Percentiles rank a stretch among this genome's conserved stretches.
Evolutionary conservation across 495 filamentous ascomycete species (phyloP).

Genomic region (Beverwykella pulmonaria): DNA sequence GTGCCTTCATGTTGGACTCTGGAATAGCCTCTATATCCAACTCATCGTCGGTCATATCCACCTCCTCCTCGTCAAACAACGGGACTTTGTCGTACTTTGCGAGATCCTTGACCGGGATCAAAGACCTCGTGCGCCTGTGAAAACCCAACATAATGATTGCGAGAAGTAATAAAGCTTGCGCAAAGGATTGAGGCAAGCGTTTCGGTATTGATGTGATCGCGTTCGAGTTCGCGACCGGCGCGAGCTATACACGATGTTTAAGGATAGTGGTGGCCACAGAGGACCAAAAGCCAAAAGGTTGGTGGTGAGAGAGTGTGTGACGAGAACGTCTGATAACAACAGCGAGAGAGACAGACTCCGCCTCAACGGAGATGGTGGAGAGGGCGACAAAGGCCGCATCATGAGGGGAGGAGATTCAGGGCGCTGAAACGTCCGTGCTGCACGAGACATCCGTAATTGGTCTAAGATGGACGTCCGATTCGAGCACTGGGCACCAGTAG

Average conservation of each 20-base stretch:
- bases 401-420: slow-evolving; percentile 22
- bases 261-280: slow-evolving; percentile 31
- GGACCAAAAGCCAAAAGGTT: slow-evolving; percentile 33
- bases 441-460: slow-evolving; percentile 12
- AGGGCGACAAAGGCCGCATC: slow-evolving; percentile 27
- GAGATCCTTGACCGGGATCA: slow-evolving; percentile 43
- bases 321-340: slow-evolving; percentile 36
- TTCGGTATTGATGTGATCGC: background rate
- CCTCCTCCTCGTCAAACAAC: slow-evolving; percentile 31
- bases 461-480: background rate
- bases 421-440: slow-evolving; percentile 30
- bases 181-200: background rate
- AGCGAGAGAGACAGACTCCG: slow-evolving; percentile 35
- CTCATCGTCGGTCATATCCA: slow-evolving; percentile 16
- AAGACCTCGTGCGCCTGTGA: slow-evolving; percentile 39
- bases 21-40: background rate
- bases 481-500: background rate
- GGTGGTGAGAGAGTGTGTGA: slow-evolving; percentile 23
- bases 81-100: slow-evolving; percentile 40
- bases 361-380: slow-evolving; percentile 31
- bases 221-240: slow-evolving; percentile 30
- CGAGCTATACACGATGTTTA: slow-evolving; percentile 21
- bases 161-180: background rate
- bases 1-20: slow-evolving; percentile 6
- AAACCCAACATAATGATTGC: slow-evolving; percentile 41